Evolutionary conservation across 495 filamentous ascomycete species (phyloP), one percentile per base, ranked within the genome.

Genomic region (Thozetella sp.): DNA sequence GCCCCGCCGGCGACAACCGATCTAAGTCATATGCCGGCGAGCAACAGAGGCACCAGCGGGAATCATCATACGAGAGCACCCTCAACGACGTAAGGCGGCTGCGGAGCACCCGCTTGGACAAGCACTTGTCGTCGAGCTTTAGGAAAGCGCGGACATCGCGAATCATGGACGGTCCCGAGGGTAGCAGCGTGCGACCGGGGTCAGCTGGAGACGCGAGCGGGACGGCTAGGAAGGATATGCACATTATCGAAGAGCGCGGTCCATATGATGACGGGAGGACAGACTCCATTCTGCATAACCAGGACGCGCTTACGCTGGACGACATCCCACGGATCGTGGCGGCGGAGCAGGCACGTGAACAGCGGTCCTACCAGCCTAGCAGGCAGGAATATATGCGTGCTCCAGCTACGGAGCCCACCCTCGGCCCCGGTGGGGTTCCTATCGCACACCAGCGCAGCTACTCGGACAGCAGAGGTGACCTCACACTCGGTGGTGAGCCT

Each of bases 251-350:
- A 68, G 94, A 97, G 66, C 86, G 85, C 43, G 91, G 94, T 62
- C 80, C 79, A 34, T 88, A 87, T 59, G 86, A 88, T 25, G 90
- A 94, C 43, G 80, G 83, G n/a, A 83, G 85, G 22, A 87, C 85
- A 23, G 89, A 93, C 55, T 78, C 93, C 61, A 91, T 91, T 51
- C 91, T 99, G 63, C 92, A 91, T n/a, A 85, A 91, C 63, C 90
- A 94, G 58, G 93, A 97, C 77, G 91, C 92, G 15, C 80, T 98
- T 30, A 97, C 93, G 3, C 78, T 99, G 57, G 95, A 98, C 72
- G 95, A 99, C 68, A 97, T 99, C 61, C 94, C 95, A n/a, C 83
- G 94, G 61, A 96, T 99, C 62, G 92, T 97, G 46, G 95, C 95
- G 2, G 92, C 94, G 10, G 92, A 97, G 66, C 95, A 98, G 76